These are phyloP conservation scores for Yamadazyma atmosphaerica DNA, from an alignment of 1,139 yeast species.

Conservation along the genomic window DNA sequence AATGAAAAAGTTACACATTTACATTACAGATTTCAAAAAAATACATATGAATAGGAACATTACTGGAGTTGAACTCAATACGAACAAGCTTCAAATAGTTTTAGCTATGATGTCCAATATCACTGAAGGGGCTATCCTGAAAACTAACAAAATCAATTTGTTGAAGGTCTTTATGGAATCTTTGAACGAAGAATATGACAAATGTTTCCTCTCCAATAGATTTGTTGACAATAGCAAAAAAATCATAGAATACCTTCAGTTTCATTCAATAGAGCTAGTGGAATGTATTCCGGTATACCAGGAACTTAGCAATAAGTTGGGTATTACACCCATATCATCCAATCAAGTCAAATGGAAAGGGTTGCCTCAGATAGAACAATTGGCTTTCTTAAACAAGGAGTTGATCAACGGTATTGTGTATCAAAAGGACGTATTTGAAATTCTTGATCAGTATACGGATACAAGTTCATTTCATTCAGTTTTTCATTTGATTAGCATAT, in stretches of 20 bases:
- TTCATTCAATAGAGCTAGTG: conserved; percentile 19
- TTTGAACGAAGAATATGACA: conserved; percentile 30
- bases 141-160: conserved; percentile 6
- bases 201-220: conserved; percentile 22
- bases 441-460: conserved; percentile 26
- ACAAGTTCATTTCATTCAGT: conserved; percentile 24
- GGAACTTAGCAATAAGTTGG: conserved; percentile 29
- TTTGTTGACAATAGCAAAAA: conserved; percentile 32
- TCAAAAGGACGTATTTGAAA: conserved; percentile 18
- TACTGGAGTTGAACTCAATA: conserved; percentile 11
- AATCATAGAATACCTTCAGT: conserved; percentile 26
- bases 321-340: conserved; percentile 27
- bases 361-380: conserved; percentile 23
- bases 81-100: conserved; percentile 10
- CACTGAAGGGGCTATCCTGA: conserved; percentile 4
- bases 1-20: conserved; percentile 20
- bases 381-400: conserved; percentile 30
- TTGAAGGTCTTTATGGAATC: conserved; percentile 17
- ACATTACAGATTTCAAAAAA: conserved; percentile 16
- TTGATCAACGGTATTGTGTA: conserved; percentile 23
- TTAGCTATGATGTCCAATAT: conserved; percentile 11
- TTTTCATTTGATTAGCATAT: conserved; percentile 32
- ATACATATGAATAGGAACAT: conserved; percentile 8
- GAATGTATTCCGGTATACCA: conserved; percentile 18
- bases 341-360: conserved; percentile 28